Percentiles rank a stretch among this genome's conserved stretches.
Conservation (phyloP, 1,139 yeast species). For the Eremothecium gossypii region DNA sequence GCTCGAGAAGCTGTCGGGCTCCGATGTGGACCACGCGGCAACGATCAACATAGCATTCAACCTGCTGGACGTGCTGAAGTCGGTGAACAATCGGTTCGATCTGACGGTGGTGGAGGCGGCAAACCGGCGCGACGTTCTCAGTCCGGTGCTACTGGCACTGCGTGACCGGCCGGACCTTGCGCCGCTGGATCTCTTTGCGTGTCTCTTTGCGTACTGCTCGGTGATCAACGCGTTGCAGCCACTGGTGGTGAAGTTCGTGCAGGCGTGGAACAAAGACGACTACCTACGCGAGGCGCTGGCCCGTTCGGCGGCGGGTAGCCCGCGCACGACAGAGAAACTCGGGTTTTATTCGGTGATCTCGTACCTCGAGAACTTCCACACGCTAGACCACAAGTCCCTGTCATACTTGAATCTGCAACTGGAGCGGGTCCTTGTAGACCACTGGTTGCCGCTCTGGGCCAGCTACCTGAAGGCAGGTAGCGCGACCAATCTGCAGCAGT, state of each 20-base stretch:
- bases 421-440: slow-evolving; percentile 8
- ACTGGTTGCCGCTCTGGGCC: slow-evolving; percentile 21
- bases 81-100: slow-evolving; percentile 1
- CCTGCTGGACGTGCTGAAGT: slow-evolving; percentile 2
- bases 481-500: neutral
- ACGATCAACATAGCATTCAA: slow-evolving; percentile 4
- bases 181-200: slow-evolving; percentile 12
- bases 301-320: neutral
- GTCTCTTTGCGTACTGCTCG: slow-evolving; percentile 19
- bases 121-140: slow-evolving; percentile 1
- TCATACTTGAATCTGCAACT: slow-evolving; percentile 11
- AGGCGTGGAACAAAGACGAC: neutral
- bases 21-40: neutral
- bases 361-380: slow-evolving; percentile 9
- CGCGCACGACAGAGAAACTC: slow-evolving; percentile 4
- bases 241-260: slow-evolving; percentile 11
- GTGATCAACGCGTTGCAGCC: slow-evolving; percentile 12
- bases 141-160: slow-evolving; percentile 3
- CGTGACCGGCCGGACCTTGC: slow-evolving; percentile 1
- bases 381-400: slow-evolving; percentile 8
- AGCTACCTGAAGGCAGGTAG: slow-evolving; percentile 3
- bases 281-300: slow-evolving; percentile 6
- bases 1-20: slow-evolving; percentile 3
- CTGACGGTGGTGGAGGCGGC: neutral
- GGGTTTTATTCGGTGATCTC: slow-evolving; percentile 17